Conservation (phyloP, 2,329 filamentous ascomycete genomes). For the Clonostachys byssicola region DNA sequence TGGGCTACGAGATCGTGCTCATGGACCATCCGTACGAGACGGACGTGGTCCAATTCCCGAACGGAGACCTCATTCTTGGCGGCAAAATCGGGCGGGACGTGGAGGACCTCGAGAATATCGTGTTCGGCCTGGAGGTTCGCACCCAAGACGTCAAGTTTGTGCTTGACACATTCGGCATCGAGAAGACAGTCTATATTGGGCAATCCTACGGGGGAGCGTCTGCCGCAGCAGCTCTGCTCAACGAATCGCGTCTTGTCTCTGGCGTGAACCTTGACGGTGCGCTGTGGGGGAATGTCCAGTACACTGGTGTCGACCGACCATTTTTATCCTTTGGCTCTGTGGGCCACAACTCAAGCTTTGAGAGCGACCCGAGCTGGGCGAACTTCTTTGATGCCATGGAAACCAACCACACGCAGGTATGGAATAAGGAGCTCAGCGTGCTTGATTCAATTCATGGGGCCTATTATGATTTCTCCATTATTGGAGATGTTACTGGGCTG, state of each 20-base stretch:
- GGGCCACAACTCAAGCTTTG: slow-evolving; percentile 13
- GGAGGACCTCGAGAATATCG: slow-evolving; percentile 3
- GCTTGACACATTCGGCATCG: slow-evolving; percentile 21
- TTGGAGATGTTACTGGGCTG: slow-evolving; percentile 15
- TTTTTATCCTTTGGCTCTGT: slow-evolving; percentile 22
- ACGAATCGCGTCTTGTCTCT: slow-evolving; percentile 22
- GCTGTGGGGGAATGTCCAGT: slow-evolving; percentile 19
- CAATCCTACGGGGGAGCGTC: slow-evolving; percentile 33
- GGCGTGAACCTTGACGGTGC: slow-evolving; percentile 36
- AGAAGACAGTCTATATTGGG: slow-evolving; percentile 17
- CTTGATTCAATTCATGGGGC: slow-evolving; percentile 17
- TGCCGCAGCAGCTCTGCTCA: slow-evolving; percentile 20
- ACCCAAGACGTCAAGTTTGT: slow-evolving; percentile 29
- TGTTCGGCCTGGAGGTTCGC: slow-evolving; percentile 19
- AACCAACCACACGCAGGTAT: slow-evolving; percentile 11
- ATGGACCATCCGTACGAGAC: slow-evolving; percentile 46
- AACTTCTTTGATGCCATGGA: slow-evolving; percentile 14
- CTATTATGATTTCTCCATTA: slow-evolving; percentile 18
- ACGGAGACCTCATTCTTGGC: slow-evolving; percentile 26
- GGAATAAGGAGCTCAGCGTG: slow-evolving; percentile 20
- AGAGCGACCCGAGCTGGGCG: slow-evolving; percentile 13
- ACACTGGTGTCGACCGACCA: slow-evolving; percentile 15
- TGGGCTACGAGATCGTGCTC: slow-evolving; percentile 38
- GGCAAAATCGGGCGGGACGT: slow-evolving; percentile 9
- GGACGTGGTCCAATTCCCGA: slow-evolving; percentile 37